Conservation (phyloP, 192 early-diverging fungal genomes). For the Glomus cerebriforme region DNA sequence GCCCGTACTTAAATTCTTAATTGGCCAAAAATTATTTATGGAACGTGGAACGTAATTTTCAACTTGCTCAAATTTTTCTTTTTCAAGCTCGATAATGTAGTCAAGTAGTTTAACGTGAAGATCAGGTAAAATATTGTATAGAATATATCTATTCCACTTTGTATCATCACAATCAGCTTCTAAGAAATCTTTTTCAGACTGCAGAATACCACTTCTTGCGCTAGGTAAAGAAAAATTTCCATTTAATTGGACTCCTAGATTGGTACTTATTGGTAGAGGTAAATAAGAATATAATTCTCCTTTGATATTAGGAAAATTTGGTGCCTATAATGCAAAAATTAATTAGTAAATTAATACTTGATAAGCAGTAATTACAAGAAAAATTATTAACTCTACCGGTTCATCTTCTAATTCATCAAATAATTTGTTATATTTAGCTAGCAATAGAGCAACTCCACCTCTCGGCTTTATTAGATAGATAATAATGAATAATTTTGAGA, state of each 20-base stretch:
- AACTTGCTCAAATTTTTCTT: too few species aligned
- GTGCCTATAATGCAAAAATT: not conserved
- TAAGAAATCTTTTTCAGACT: not conserved
- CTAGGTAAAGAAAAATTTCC: slow-evolving; percentile 39
- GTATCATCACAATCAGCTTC: not conserved
- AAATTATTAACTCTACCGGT: not conserved
- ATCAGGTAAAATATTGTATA: not conserved
- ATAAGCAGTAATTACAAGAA: not conserved
- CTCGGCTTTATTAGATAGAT: not conserved
- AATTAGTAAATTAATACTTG: not conserved
- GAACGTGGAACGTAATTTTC: not conserved
- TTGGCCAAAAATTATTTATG: not conserved
- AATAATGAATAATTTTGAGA: not conserved
- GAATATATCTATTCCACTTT: slow-evolving; percentile 17
- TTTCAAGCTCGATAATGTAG: not conserved
- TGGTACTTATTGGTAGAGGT: slow-evolving; percentile 35
- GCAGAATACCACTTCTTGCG: slow-evolving; percentile 32
- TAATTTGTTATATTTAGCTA: not conserved
- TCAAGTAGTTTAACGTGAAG: slow-evolving; percentile 5
- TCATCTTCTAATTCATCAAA: not conserved
- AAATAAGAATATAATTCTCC: slow-evolving; percentile 39
- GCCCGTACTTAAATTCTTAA: not conserved
- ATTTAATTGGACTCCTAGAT: slow-evolving; percentile 40
- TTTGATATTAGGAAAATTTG: not conserved
- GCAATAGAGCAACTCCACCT: slow-evolving; percentile 6